phyloP scores from a whole-genome alignment of 208 protist species.

The Wallacemonas rigidus region DNA sequence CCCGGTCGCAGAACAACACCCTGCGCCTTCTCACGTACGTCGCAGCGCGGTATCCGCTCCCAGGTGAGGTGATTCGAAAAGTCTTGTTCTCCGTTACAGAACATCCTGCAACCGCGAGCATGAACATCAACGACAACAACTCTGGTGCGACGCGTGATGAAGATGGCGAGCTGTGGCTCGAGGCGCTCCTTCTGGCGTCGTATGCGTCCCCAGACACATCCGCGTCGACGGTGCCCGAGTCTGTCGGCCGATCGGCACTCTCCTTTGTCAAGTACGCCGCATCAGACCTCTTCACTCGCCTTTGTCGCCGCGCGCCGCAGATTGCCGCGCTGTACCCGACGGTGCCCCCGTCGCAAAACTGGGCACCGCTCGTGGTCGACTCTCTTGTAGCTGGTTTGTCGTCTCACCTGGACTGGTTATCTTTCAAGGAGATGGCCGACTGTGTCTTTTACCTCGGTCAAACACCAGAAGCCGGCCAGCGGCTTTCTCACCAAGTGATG shows the following conservation, averaged over 20 bases:
- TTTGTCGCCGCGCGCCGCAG: background rate
- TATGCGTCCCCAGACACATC: background rate
- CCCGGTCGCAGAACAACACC: background rate
- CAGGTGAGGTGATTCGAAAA: background rate
- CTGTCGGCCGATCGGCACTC: background rate
- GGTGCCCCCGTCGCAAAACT: background rate
- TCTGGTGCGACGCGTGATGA: slow-evolving; percentile 6
- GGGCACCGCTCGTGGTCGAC: slow-evolving; percentile 21
- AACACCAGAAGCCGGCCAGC: slow-evolving; percentile 52
- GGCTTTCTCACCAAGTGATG: slow-evolving; percentile 74
- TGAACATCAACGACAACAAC: background rate
- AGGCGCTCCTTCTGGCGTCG: slow-evolving; percentile 12
- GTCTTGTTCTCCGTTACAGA: background rate
- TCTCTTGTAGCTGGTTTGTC: slow-evolving; percentile 46
- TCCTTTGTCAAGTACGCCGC: background rate
- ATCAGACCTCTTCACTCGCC: background rate
- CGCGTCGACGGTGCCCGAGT: background rate
- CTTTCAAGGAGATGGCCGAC: slow-evolving; percentile 43
- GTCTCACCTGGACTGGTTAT: slow-evolving; percentile 44
- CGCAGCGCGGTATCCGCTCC: background rate
- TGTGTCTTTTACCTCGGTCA: slow-evolving; percentile 64
- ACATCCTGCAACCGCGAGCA: no score
- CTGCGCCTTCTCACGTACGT: background rate
- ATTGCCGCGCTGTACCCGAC: slow-evolving; percentile 7
- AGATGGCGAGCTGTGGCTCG: slow-evolving; percentile 5